Evolutionary conservation across 208 protist genomes (phyloP).

Genomic region (Angomonas ambiguus): DNA sequence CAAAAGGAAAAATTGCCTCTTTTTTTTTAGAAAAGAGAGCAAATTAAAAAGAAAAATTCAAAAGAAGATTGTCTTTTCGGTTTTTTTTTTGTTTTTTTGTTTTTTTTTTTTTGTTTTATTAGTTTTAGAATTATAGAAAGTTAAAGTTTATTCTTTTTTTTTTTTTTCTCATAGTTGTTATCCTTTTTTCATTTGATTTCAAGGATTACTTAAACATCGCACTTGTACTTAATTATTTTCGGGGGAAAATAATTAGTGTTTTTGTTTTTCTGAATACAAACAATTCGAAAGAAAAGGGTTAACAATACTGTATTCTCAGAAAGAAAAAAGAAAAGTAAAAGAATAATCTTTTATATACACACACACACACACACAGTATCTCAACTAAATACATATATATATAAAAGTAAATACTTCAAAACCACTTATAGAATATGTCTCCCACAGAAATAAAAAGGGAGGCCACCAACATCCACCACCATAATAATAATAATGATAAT

Average conservation of each 20-base stretch:
- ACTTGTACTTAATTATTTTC: neutral
- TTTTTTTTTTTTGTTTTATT: slow-evolving; percentile 14
- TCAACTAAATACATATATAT: neutral
- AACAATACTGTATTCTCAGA: neutral
- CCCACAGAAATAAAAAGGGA: too few relatives aligned
- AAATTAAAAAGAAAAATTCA: slow-evolving; percentile 1
- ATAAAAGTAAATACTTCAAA: neutral
- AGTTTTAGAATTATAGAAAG: neutral
- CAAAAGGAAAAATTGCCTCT: slow-evolving; percentile 1
- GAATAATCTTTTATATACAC: slow-evolving; percentile 1
- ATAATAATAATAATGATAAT: too few relatives aligned
- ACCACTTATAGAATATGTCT: too few relatives aligned
- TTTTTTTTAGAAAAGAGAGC: slow-evolving; percentile 13
- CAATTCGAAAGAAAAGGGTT: neutral
- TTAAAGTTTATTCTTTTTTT: neutral
- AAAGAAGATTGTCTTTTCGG: too few relatives aligned
- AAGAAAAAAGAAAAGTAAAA: slow-evolving; percentile 10
- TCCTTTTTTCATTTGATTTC: slow-evolving; percentile 5
- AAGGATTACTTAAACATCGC: too few relatives aligned
- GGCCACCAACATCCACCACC: too few relatives aligned
- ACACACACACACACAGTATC: neutral
- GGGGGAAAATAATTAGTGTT: neutral
- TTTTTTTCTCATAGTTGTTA: slow-evolving; percentile 4
- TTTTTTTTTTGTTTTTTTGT: slow-evolving; percentile 6
- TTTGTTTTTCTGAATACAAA: too few relatives aligned